Evolutionary conservation across 202 grass and related monocot genomes (phyloP).

Genomic region (Setaria viridis): DNA sequence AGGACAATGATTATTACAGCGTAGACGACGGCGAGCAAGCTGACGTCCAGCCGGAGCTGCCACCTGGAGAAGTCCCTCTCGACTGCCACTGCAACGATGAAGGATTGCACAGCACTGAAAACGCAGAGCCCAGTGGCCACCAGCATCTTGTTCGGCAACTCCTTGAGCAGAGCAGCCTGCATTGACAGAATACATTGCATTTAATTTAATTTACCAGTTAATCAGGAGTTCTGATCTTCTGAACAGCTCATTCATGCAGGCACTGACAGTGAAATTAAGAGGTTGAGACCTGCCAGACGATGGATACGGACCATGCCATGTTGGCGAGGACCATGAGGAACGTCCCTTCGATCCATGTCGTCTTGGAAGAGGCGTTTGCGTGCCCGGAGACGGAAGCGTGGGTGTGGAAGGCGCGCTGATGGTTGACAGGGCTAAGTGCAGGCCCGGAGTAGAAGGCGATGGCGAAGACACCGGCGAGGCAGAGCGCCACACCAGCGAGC

Average conservation of each 20-base stretch:
- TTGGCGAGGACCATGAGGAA: slow-evolving; percentile 1
- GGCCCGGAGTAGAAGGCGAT: slow-evolving; percentile 7
- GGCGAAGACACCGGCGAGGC: slow-evolving; percentile 57
- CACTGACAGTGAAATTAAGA: background rate
- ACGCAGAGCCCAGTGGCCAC: slow-evolving; percentile 55
- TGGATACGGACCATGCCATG: background rate
- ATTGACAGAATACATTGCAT: too few species aligned
- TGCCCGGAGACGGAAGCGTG: background rate
- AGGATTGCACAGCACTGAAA: slow-evolving; percentile 62
- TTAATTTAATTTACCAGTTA: too few species aligned
- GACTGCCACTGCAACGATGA: slow-evolving; percentile 41
- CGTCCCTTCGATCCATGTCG: background rate
- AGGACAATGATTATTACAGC: background rate
- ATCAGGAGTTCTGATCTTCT: too few species aligned
- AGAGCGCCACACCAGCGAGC: slow-evolving; percentile 53
- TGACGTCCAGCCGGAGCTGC: slow-evolving; percentile 39
- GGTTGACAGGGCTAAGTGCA: slow-evolving; percentile 5
- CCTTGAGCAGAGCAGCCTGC: slow-evolving; percentile 62
- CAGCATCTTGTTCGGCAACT: slow-evolving; percentile 68
- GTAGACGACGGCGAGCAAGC: slow-evolving; percentile 15
- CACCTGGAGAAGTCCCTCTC: slow-evolving; percentile 75
- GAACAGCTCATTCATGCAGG: too few species aligned
- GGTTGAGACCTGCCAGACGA: background rate
- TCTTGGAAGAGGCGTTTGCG: background rate
- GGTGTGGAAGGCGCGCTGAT: background rate